phyloP scores from a whole-genome alignment of 345 rosid species.

The Luvunga scandens region DNA sequence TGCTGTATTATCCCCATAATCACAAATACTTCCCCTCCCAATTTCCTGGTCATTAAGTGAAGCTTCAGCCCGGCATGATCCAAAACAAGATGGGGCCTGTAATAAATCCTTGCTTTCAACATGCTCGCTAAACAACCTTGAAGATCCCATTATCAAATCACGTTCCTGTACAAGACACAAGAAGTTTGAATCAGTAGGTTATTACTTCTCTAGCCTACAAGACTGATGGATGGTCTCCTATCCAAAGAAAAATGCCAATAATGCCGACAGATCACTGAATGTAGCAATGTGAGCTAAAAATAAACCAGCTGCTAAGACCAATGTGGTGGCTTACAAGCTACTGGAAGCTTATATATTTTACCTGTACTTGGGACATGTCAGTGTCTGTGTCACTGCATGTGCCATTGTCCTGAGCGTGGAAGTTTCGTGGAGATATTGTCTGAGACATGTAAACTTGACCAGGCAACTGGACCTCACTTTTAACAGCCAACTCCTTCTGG shows the following conservation, averaged over 20 bases:
- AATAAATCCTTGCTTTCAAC: constrained; percentile 30
- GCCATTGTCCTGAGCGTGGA: constrained; percentile 23
- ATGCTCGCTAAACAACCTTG: constrained; percentile 24
- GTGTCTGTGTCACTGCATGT: constrained; percentile 10
- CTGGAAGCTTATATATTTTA: constrained; percentile 7
- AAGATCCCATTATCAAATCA: constrained; percentile 24
- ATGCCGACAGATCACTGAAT: background rate
- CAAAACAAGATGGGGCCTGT: constrained; percentile 38
- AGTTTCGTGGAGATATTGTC: constrained; percentile 20
- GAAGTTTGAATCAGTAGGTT: background rate
- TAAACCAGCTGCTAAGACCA: background rate
- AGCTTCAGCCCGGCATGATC: constrained; percentile 23
- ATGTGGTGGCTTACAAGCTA: constrained; percentile 9
- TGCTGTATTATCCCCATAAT: constrained; percentile 15
- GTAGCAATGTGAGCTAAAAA: background rate
- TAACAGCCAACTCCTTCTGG: constrained; percentile 27
- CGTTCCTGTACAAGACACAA: constrained; percentile 18
- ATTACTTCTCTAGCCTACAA: background rate
- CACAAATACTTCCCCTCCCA: constrained; percentile 19
- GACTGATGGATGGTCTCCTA: too few relatives aligned
- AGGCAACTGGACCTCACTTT: constrained; percentile 31
- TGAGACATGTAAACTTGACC: constrained; percentile 8
- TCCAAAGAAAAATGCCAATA: background rate
- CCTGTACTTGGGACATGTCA: constrained; percentile 45
- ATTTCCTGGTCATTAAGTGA: constrained; percentile 21